Evolutionary conservation across 768 basidiomycete species (phyloP), one percentile per base, ranked within the genome.

Genomic region (Tulasnella sp.): DNA sequence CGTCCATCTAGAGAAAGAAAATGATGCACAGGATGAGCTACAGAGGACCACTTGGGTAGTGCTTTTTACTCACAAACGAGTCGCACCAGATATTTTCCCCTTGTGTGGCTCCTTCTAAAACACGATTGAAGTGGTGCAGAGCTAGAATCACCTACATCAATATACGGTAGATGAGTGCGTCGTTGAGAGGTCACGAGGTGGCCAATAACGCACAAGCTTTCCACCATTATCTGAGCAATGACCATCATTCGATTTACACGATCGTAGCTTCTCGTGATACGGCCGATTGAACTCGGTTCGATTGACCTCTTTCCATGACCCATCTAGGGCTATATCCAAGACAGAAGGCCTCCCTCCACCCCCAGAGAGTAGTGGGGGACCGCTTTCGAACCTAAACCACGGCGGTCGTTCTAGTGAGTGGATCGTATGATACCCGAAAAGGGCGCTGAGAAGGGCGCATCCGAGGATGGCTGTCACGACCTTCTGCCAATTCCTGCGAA

Each of bases 221-320:
- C 30, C 29, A 30, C 21, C 30, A 8, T 23, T 3, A 21, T 34
- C 24, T 23, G 23, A 30, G 30, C 51, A 53, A 17, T 30, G 21
- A 2, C 30, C 27, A n/a, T n/a, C 21, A 13, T 30, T 38, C 21
- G 30, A 13, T 30, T n/a, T 26, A 34, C 51, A 53, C 5, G 19
- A 34, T 21, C 23, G 30, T n/a, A 53, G 4, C 4, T 15, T 4
- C 41, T 34, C n/a, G 2, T 23, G 51, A n/a, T 34, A 53, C 21
- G 23, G 30, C 24, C 21, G 8, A 38, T 53, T 53, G 27, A 38
- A 53, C 26, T 29, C n/a, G 11, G 34, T 51, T 8, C n/a, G 34
- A n/a, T 19, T 51, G n/a, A 27, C 51, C 21, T 53, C 51, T 19
- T 53, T 53, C 51, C 51, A 53, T 53, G 51, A 53, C 23, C 32